phyloP scores from a whole-genome alignment of 176 grass and related monocot species.

The Hordeum vulgare region DNA sequence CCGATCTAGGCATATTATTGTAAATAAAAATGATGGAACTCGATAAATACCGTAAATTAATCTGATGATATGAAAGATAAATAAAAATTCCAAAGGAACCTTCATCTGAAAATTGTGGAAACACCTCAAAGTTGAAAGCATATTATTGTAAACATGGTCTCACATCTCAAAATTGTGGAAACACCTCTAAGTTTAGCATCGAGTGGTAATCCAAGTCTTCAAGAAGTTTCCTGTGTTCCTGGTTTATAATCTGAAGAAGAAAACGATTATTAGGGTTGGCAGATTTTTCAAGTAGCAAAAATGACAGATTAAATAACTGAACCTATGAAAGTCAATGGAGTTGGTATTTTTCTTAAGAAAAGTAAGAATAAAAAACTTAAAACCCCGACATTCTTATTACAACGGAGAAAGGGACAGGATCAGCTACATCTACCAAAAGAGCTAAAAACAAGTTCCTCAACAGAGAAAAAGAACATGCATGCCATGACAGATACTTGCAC shows the following conservation, averaged over 20 bases:
- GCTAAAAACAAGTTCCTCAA: constrained; percentile 4
- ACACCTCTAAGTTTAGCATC: no score
- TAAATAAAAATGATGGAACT: no score
- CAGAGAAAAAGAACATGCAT: background rate
- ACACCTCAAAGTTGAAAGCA: no score
- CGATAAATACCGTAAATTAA: no score
- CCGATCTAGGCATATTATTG: no score
- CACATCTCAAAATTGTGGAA: no score
- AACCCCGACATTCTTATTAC: background rate
- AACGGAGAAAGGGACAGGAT: background rate
- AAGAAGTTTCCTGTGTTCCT: constrained; percentile 82
- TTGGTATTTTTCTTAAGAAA: background rate
- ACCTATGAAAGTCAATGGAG: background rate
- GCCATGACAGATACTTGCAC: background rate
- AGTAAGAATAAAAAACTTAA: background rate
- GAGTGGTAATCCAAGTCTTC: constrained; percentile 92
- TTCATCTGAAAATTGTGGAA: no score
- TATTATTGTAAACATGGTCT: no score
- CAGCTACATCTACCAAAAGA: background rate
- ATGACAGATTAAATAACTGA: background rate
- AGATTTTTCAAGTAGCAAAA: background rate
- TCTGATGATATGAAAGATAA: no score
- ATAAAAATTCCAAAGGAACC: no score
- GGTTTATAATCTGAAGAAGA: constrained; percentile 71
- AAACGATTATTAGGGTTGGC: background rate